Evolutionary conservation across 495 filamentous ascomycete species (phyloP).

Genomic region (Penicilliopsis zonata): DNA sequence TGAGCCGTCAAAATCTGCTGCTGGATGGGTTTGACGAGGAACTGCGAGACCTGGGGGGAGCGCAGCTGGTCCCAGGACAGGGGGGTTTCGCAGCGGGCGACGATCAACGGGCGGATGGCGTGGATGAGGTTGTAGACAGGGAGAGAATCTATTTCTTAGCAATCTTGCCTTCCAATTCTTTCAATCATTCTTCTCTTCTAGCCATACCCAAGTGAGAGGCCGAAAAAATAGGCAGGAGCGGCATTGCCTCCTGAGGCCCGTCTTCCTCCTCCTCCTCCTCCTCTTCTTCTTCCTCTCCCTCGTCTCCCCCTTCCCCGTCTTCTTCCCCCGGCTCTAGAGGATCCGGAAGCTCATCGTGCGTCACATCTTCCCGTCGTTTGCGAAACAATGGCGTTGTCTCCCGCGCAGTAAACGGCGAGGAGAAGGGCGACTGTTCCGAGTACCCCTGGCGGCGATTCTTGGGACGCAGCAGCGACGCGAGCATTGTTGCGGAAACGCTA

Average conservation of each 20-base stretch:
- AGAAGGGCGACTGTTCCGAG: constrained; percentile 36
- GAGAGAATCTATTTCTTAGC: constrained; percentile 41
- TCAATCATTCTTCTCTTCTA: no score
- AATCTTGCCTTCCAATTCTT: no score
- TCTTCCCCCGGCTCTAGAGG: constrained; percentile 13
- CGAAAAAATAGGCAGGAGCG: constrained; percentile 74
- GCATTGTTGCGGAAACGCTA: constrained; percentile 28
- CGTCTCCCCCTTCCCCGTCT: constrained; percentile 33
- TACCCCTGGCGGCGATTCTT: constrained; percentile 22
- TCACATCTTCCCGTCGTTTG: constrained; percentile 4
- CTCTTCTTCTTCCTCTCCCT: constrained; percentile 27
- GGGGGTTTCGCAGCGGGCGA: constrained; percentile 76
- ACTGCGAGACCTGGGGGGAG: constrained; percentile 89
- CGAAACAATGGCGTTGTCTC: constrained; percentile 22
- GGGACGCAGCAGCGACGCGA: constrained; percentile 36
- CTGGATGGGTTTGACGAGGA: constrained; percentile 83
- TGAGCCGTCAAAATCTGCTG: constrained; percentile 69
- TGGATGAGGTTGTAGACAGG: constrained; percentile 88
- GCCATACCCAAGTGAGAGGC: constrained; percentile 60
- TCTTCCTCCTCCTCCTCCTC: constrained; percentile 42
- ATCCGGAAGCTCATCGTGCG: no score
- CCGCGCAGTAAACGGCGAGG: constrained; percentile 25
- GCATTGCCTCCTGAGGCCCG: constrained; percentile 41
- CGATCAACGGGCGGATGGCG: constrained; percentile 69
- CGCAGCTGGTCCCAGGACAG: constrained; percentile 92